phyloP scores from a whole-genome alignment of 148 eudicot species.

The Polygonum aviculare region DNA sequence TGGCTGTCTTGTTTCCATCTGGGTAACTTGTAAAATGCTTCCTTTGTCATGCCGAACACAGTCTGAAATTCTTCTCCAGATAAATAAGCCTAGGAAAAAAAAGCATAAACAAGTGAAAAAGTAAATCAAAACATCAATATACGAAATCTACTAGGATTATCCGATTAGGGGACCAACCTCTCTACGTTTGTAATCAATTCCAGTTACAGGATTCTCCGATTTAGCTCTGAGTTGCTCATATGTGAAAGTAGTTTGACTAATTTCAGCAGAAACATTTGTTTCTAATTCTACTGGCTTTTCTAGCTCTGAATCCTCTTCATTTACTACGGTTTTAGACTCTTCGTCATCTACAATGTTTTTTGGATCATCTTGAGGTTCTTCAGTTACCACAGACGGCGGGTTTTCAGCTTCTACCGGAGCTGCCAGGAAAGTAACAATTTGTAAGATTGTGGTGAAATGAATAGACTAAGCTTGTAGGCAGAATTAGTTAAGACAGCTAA shows the following conservation, averaged over 20 bases:
- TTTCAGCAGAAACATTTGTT: conserved; percentile 36
- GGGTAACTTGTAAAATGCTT: conserved; percentile 74
- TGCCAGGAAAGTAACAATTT: conserved; percentile 19
- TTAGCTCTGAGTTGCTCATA: conserved; percentile 75
- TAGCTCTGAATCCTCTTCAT: conserved; percentile 39
- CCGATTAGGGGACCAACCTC: conserved; percentile 50
- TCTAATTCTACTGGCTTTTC: conserved; percentile 45
- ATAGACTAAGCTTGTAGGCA: not conserved
- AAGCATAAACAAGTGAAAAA: not conserved
- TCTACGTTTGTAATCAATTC: conserved; percentile 92
- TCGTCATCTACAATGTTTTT: conserved; percentile 30
- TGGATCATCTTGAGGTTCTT: conserved; percentile 35
- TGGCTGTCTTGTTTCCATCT: conserved; percentile 97
- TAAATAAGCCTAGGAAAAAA: conserved; percentile 55
- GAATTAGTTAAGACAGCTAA: not conserved
- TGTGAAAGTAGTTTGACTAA: conserved; percentile 50
- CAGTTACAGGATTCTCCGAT: conserved; percentile 84
- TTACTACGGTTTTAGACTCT: conserved; percentile 30
- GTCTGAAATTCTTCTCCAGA: conserved; percentile 79
- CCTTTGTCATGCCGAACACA: conserved; percentile 62
- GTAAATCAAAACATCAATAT: not conserved
- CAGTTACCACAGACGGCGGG: conserved; percentile 29
- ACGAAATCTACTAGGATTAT: not conserved
- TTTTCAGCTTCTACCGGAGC: conserved; percentile 35
- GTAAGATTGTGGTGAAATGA: not conserved